Conservation (phyloP, 768 basidiomycete species). For the Tulasnella sp. region DNA sequence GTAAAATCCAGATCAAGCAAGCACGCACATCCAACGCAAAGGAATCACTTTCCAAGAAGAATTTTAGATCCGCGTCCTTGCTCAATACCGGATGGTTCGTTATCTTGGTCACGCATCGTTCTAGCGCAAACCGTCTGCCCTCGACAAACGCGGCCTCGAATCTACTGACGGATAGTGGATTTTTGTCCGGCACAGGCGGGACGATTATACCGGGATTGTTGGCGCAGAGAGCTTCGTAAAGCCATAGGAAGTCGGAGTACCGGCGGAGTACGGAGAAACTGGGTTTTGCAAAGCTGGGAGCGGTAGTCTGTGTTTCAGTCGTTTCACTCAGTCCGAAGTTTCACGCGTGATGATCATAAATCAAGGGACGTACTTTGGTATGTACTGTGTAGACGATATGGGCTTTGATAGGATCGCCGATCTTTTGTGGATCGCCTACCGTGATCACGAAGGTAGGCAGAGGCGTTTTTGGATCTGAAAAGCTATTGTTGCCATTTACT, state of each 20-base stretch:
- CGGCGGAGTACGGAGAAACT: constrained; percentile 90
- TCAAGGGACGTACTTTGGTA: constrained; percentile 44
- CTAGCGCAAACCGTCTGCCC: constrained; percentile 69
- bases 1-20: background rate
- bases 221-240: constrained; percentile 73
- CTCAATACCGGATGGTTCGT: constrained; percentile 84
- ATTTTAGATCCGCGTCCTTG: constrained; percentile 74
- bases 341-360: background rate
- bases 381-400: constrained; percentile 97
- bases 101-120: constrained; percentile 86
- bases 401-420: constrained; percentile 88
- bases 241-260: constrained; percentile 95
- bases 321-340: constrained; percentile 14
- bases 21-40: constrained; percentile 82
- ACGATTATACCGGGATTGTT: constrained; percentile 98
- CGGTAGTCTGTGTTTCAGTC: constrained; percentile 53
- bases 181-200: constrained; percentile 94
- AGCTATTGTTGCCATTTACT: constrained; percentile 4
- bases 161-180: constrained; percentile 58
- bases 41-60: constrained; percentile 89
- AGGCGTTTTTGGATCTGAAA: background rate
- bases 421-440: constrained; percentile 94
- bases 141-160: constrained; percentile 89
- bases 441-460: constrained; percentile 67
- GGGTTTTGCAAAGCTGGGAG: constrained; percentile 69